phyloP scores from a whole-genome alignment of 2,329 filamentous ascomycete genomes.

The Fusarium tricinctum region DNA sequence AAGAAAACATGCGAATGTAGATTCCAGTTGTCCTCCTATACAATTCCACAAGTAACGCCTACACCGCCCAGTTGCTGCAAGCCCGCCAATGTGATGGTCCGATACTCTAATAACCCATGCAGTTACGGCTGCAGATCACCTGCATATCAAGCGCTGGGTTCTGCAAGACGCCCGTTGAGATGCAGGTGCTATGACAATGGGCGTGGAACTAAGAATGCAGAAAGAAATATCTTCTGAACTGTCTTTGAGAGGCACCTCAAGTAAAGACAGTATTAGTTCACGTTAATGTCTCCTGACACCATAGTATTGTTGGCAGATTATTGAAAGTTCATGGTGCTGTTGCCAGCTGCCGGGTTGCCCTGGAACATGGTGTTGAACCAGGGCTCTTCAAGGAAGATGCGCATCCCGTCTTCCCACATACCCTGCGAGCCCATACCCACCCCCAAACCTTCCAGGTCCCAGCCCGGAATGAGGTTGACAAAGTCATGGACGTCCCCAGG shows the following conservation, averaged over 20 bases:
- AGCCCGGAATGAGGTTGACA: constrained; percentile 43
- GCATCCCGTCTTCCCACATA: constrained; percentile 53
- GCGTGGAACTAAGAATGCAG: neutral
- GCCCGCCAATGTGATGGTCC: constrained; percentile 4
- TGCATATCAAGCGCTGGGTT: constrained; percentile 8
- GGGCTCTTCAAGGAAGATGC: constrained; percentile 57
- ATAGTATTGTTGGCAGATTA: neutral
- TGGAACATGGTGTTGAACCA: constrained; percentile 58
- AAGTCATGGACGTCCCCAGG: constrained; percentile 40
- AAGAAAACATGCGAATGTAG: constrained; percentile 8
- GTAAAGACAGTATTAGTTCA: neutral
- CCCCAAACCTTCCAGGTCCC: constrained; percentile 53
- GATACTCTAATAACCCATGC: constrained; percentile 6
- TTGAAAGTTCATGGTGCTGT: constrained; percentile 55
- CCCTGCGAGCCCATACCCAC: constrained; percentile 47
- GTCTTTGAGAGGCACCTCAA: constrained; percentile 2
- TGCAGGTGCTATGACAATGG: neutral
- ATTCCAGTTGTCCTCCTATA: neutral
- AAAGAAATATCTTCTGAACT: constrained; percentile 9
- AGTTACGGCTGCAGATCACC: constrained; percentile 14
- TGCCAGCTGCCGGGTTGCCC: constrained; percentile 51
- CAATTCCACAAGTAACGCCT: neutral
- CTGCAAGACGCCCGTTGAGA: constrained; percentile 12
- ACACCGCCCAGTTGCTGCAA: constrained; percentile 16
- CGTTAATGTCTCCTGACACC: neutral